phyloP scores from a whole-genome alignment of 305 asterid genomes.

The Fraxinus dipetala region DNA sequence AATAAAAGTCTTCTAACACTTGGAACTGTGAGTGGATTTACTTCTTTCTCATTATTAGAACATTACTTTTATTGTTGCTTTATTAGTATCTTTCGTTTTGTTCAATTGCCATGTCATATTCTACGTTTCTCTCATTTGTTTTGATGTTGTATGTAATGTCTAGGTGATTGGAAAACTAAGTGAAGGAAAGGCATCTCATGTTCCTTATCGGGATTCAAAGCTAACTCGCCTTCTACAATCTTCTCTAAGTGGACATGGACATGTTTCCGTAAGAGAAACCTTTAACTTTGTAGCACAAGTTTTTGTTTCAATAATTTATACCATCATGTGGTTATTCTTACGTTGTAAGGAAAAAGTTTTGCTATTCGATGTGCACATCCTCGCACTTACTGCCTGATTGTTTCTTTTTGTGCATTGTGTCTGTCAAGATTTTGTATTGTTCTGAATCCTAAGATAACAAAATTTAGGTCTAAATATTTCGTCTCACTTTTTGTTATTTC shows the following conservation, averaged over 20 bases:
- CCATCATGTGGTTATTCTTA: neutral
- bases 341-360: neutral
- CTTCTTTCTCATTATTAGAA: conserved; percentile 7
- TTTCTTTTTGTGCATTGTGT: conserved; percentile 21
- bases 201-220: conserved; percentile 96
- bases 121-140: conserved; percentile 14
- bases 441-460: conserved; percentile 12
- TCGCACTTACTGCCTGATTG: conserved; percentile 3
- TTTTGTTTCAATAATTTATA: conserved; percentile 1
- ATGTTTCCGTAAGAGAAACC: conserved; percentile 80
- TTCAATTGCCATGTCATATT: neutral
- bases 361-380: conserved; percentile 12
- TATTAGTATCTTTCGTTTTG: conserved; percentile 4
- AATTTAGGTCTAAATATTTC: conserved; percentile 14
- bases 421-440: conserved; percentile 12
- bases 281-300: neutral
- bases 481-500: conserved; percentile 20
- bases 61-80: conserved; percentile 10
- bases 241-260: conserved; percentile 94
- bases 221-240: conserved; percentile 95
- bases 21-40: conserved; percentile 76
- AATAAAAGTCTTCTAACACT: conserved; percentile 98
- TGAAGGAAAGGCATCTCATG: conserved; percentile 95
- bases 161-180: conserved; percentile 98
- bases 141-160: conserved; percentile 23